Evolutionary conservation across 345 rosid genomes (phyloP).

Genomic region (Euclidium syriacum): DNA sequence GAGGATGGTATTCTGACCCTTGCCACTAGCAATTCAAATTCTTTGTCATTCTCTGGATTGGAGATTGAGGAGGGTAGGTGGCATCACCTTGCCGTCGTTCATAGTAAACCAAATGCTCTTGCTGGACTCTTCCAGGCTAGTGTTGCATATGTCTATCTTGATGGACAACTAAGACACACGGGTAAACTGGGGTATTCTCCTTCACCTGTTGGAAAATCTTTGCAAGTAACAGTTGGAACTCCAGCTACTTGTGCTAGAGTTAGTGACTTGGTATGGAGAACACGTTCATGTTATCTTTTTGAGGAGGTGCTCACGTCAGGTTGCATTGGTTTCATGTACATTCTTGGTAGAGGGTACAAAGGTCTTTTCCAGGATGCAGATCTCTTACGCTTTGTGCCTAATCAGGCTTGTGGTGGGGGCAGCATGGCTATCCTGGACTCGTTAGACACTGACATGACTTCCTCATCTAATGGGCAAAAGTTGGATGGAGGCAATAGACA

Average conservation of each 20-base stretch:
- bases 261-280: slow-evolving; percentile 84
- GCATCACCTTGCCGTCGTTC: slow-evolving; percentile 99
- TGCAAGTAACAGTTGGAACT: slow-evolving; percentile 94
- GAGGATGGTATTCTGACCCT: slow-evolving; percentile 93
- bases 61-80: slow-evolving; percentile 94
- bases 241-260: slow-evolving; percentile 73
- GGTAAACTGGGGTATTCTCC: slow-evolving; percentile 99
- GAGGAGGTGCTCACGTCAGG: slow-evolving; percentile 99
- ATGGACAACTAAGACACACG: slow-evolving; percentile 95
- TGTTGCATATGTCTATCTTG: slow-evolving; percentile 88
- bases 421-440: slow-evolving; percentile 97
- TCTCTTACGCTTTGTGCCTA: slow-evolving; percentile 92
- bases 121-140: slow-evolving; percentile 99
- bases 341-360: slow-evolving; percentile 96
- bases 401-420: slow-evolving; percentile 99
- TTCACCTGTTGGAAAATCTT: slow-evolving; percentile 88
- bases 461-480: slow-evolving; percentile 56
- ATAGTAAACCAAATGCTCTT: slow-evolving; percentile 99
- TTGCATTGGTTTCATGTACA: slow-evolving; percentile 92
- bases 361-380: slow-evolving; percentile 96
- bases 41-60: slow-evolving; percentile 88
- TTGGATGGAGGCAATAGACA: slow-evolving; percentile 64
- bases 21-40: slow-evolving; percentile 89
- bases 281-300: slow-evolving; percentile 93
- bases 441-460: slow-evolving; percentile 70